Conservation (phyloP, 2,329 filamentous ascomycete species). For the Epichloe elymi region DNA sequence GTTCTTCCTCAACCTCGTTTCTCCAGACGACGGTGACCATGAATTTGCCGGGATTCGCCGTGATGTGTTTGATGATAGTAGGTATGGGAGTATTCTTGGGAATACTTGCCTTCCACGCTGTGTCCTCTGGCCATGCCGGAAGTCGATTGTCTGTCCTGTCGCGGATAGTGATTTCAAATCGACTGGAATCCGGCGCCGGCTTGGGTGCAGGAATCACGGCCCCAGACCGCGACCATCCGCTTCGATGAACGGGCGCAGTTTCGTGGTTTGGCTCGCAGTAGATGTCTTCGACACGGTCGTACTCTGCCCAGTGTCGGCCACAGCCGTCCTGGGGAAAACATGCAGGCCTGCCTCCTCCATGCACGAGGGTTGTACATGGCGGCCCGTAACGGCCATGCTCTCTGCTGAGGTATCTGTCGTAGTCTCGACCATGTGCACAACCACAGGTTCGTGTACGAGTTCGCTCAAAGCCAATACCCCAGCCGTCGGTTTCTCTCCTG, state of each 20-base stretch:
- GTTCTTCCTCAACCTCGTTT: background rate
- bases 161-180: background rate
- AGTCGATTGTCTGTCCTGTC: conserved; percentile 1
- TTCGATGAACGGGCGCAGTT: background rate
- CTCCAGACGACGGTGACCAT: background rate
- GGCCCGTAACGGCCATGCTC: no score
- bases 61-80: background rate
- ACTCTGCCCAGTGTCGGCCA: no score
- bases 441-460: background rate
- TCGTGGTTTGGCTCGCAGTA: background rate
- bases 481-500: background rate
- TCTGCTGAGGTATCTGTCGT: background rate
- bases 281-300: no score
- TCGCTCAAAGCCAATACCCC: background rate
- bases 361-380: no score
- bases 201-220: background rate
- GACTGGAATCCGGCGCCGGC: background rate
- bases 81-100: background rate
- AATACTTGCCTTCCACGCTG: background rate
- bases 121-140: background rate
- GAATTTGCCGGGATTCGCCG: background rate
- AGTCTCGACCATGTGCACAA: background rate
- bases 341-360: no score
- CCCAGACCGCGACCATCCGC: background rate
- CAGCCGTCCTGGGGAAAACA: no score